Base-by-base conservation (phyloP, 2,329 filamentous ascomycete genomes). In the Parastagonospora nodorum region DNA sequence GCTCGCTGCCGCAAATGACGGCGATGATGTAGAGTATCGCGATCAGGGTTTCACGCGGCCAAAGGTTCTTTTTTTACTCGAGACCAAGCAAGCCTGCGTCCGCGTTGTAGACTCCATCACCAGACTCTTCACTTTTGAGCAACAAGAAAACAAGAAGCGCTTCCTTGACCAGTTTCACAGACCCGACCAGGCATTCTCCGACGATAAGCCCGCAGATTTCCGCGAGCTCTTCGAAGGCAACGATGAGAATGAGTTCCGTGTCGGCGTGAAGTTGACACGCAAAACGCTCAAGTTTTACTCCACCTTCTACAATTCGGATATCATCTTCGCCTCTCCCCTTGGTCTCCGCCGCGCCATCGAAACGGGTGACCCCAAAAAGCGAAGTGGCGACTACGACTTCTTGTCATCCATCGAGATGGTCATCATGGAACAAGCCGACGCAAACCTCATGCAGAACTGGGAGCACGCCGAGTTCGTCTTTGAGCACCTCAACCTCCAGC, bases 401-500 rank as follows among this genome's bases (percentile, higher is more conserved):
- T 81, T 99, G 11, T 93, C 89, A 50, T 97, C 93, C 1, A 90
- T 99, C 64, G 94, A 99, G 75, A 75, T 99, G 44, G 86, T 94
- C 29, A 81, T 97, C 40, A 82, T 96, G 53, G 94, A 99, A 72
- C 92, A 97, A 74, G 88, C 91, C 10, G 92, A 97, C 73, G 92
- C 92, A 0, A 83, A 97, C 36, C 84, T 96, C 8, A 97, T 97
- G 92, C 94, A 99, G 73, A 97, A 96, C 72, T 97, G 93, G 92
- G 92, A 97, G 67, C 93, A 99, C 69, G 84, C 97, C 53, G 90
- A 95, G 72, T 90, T 89, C 71, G 89, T 97, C 63, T 92, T 97
- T 67, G 86, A 90, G 56, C 90, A 96, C 71, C 83, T 99, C 55
- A 99, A 99, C 72, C 81, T 89, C 16, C 90, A 96, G 65, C 93